Evolutionary conservation across 371 early-diverging fungal species (phyloP).

Genomic region (Apophysomyces ossiformis): DNA sequence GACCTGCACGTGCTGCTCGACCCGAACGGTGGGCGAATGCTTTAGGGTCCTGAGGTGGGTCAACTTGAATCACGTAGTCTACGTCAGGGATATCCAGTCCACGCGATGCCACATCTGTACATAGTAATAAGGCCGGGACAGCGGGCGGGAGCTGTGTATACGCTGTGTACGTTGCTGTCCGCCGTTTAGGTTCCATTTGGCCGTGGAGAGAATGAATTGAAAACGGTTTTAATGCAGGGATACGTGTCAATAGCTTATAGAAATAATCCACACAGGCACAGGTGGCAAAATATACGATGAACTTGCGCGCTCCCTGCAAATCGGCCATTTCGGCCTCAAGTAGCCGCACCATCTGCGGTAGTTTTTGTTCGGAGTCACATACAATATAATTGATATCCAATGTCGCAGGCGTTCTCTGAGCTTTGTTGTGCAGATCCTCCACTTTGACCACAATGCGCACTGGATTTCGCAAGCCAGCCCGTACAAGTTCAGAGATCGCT

Average conservation of each 20-base stretch:
- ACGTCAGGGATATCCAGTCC: constrained; percentile 98
- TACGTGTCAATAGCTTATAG: constrained; percentile 63
- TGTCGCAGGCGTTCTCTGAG: constrained; percentile 71
- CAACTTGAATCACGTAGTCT: constrained; percentile 95
- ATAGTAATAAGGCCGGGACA: constrained; percentile 80
- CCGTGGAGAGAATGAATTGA: constrained; percentile 89
- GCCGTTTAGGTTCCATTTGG: constrained; percentile 88
- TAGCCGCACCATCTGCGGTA: constrained; percentile 74
- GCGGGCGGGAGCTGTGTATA: constrained; percentile 65
- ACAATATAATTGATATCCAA: constrained; percentile 80
- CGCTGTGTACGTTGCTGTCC: constrained; percentile 67
- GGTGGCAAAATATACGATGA: constrained; percentile 93
- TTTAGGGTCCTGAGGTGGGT: constrained; percentile 96
- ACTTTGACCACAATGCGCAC: constrained; percentile 88
- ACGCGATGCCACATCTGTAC: constrained; percentile 98
- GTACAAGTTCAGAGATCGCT: constrained; percentile 81
- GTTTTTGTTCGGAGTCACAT: constrained; percentile 78
- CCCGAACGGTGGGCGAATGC: constrained; percentile 98
- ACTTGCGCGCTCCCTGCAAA: constrained; percentile 68
- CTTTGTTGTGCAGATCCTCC: constrained; percentile 57
- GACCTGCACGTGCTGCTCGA: constrained; percentile 94
- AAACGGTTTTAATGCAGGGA: constrained; percentile 51
- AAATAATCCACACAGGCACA: constrained; percentile 96
- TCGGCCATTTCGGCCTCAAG: constrained; percentile 36
- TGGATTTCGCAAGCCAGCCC: constrained; percentile 93